Evolutionary conservation across 495 filamentous ascomycete species (phyloP).

Genomic region (Melanomma pulvis-pyrius): DNA sequence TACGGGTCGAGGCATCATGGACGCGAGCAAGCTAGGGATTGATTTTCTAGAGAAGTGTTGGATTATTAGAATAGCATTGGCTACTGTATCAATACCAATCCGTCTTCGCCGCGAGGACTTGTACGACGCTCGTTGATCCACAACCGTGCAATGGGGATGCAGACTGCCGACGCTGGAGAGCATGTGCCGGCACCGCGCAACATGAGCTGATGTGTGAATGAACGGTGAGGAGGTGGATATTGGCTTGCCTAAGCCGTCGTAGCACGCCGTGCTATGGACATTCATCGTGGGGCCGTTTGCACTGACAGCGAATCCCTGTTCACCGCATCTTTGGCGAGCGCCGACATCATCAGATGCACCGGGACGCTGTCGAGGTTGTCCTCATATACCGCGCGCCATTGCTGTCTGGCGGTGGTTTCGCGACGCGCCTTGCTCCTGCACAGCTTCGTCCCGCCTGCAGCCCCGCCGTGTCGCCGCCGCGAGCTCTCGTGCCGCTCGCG

Average conservation of each 20-base stretch:
- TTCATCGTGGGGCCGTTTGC: neutral
- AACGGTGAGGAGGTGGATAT: neutral
- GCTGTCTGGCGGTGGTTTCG: too few species aligned
- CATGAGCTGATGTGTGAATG: neutral
- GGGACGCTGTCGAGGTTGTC: too few species aligned
- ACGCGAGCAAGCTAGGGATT: neutral
- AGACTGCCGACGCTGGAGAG: too few species aligned
- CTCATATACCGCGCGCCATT: conserved; percentile 1
- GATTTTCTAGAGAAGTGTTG: too few species aligned
- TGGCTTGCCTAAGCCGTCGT: neutral
- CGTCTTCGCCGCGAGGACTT: neutral
- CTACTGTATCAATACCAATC: neutral
- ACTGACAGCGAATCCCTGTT: conserved; percentile 31
- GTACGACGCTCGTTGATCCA: too few species aligned
- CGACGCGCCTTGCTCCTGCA: too few species aligned
- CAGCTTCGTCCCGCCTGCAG: too few species aligned
- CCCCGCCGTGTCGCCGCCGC: neutral
- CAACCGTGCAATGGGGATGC: too few species aligned
- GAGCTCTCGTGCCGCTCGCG: neutral
- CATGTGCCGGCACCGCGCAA: neutral
- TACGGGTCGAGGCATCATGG: neutral
- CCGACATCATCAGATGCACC: conserved; percentile 7
- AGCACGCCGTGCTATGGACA: neutral
- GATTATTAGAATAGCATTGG: neutral
- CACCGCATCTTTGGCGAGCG: conserved; percentile 31